These are phyloP conservation scores for Gracilaria domingensis DNA, from an alignment of 23 red algal genomes.

Conservation along the genomic window DNA sequence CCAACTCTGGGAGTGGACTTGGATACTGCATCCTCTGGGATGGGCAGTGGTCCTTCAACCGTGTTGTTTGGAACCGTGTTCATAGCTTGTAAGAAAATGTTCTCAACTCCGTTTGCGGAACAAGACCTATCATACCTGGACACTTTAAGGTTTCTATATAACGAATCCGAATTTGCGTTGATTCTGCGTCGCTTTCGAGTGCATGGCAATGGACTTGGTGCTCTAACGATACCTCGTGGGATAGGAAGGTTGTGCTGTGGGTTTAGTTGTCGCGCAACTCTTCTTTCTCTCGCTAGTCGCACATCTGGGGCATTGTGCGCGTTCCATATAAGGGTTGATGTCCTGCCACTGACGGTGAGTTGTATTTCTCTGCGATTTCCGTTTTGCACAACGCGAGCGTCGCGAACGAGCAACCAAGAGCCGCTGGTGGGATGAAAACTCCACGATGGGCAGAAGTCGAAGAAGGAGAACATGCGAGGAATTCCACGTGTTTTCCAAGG, in stretches of 20 bases:
- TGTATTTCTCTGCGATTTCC: neutral
- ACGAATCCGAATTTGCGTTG: neutral
- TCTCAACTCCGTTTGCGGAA: neutral
- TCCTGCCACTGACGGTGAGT: conserved; percentile 37
- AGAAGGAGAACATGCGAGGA: neutral
- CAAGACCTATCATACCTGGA: neutral
- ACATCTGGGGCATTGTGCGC: conserved; percentile 19
- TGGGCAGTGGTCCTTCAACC: neutral
- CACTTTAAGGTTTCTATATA: neutral
- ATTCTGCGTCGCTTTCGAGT: conserved; percentile 10
- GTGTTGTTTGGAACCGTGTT: neutral
- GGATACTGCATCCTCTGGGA: neutral
- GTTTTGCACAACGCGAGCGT: neutral
- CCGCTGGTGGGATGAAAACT: neutral
- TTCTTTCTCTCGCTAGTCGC: neutral
- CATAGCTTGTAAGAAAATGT: neutral
- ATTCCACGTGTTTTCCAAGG: neutral
- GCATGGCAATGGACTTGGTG: neutral
- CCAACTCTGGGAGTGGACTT: neutral
- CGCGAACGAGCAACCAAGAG: conserved; percentile 52
- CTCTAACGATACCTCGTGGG: neutral
- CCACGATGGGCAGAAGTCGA: conserved; percentile 48
- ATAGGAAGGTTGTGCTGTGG: neutral
- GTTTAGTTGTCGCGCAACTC: neutral
- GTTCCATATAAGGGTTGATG: conserved; percentile 52